Conservation (phyloP, 305 asterid species). For the Stenogyne calaminthoides region DNA sequence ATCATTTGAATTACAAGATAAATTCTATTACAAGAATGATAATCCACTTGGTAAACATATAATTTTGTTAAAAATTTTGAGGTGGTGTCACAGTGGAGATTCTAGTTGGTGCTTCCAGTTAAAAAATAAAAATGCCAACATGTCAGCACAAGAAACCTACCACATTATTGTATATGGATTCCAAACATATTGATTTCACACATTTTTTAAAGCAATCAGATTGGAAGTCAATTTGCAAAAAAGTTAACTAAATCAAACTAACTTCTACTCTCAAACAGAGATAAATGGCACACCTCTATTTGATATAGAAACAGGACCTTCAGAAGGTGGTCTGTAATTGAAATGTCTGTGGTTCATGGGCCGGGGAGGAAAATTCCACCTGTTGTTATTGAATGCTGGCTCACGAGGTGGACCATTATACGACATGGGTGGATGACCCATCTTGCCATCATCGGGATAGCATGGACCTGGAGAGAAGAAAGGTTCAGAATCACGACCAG, state of each 20-base stretch:
- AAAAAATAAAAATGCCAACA: background rate
- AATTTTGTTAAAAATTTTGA: background rate
- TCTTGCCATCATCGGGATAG: slow-evolving; percentile 61
- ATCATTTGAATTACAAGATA: background rate
- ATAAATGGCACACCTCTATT: slow-evolving; percentile 63
- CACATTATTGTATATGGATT: slow-evolving; percentile 3
- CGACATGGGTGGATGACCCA: slow-evolving; percentile 50
- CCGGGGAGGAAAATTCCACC: slow-evolving; percentile 68
- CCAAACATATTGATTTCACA: slow-evolving; percentile 19
- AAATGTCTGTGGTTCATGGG: slow-evolving; percentile 59
- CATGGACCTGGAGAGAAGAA: slow-evolving; percentile 59
- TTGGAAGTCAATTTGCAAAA: slow-evolving; percentile 4
- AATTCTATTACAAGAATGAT: background rate
- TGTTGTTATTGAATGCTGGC: slow-evolving; percentile 51
- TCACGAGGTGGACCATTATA: slow-evolving; percentile 62
- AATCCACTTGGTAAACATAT: slow-evolving; percentile 4
- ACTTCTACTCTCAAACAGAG: background rate
- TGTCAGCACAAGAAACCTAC: background rate
- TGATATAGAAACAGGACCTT: slow-evolving; percentile 67
- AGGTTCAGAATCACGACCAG: slow-evolving; percentile 12
- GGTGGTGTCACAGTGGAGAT: background rate
- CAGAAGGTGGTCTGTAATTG: slow-evolving; percentile 66
- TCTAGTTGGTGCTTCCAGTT: background rate
- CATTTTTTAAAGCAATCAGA: background rate
- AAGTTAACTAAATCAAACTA: background rate